Base-by-base conservation (phyloP, 192 early-diverging fungal species). In the Dispira parvispora region DNA sequence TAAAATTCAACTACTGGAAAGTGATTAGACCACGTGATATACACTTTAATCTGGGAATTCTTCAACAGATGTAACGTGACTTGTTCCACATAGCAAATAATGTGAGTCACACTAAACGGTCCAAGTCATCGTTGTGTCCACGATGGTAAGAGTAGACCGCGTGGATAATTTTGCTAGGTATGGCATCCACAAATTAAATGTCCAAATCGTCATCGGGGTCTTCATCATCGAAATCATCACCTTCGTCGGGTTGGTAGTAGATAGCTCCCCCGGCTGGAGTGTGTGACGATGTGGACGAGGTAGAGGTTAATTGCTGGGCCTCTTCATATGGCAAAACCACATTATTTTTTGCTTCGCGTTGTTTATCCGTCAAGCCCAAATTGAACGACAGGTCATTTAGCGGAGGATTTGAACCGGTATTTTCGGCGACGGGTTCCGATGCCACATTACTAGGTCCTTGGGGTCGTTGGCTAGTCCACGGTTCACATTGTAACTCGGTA, bases 131-230 rank as follows among this genome's bases (percentile, higher is more conserved):
- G 6, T 6, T 6, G 1, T 38, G 32, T 38, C 32, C 1, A 38
- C 32, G 6, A 4, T 4, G 6, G 6, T 6, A 38, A 38, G 32
- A 4, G 32, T 6, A 6, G 6, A 38, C 32, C 6, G 6, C 6
- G 32, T 38, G 32, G 32, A 6, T 6, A 38, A 38, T 38, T 1
- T 6, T 4, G 32, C 6, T 38, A 38, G 6, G 6, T 38, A 6
- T 38, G 32, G 32, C 32, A 38, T 4, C 32, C 20, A 64, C 14
- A 1, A n/a, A 38, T 75, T 75, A 94, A 58, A 94, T 89, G 60
- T 86, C 85, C 43, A 94, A 76, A 75, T 94, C 91, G 56, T 88
- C 91, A 69, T 94, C 91, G 10, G 89, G 89, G 67, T 94, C 91
- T 55, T 92, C 91, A 42, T 84, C 81, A 68, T 95, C 92, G 78